phyloP scores from a whole-genome alignment of 73 alveolate species.

The Diophrys appendiculata region DNA sequence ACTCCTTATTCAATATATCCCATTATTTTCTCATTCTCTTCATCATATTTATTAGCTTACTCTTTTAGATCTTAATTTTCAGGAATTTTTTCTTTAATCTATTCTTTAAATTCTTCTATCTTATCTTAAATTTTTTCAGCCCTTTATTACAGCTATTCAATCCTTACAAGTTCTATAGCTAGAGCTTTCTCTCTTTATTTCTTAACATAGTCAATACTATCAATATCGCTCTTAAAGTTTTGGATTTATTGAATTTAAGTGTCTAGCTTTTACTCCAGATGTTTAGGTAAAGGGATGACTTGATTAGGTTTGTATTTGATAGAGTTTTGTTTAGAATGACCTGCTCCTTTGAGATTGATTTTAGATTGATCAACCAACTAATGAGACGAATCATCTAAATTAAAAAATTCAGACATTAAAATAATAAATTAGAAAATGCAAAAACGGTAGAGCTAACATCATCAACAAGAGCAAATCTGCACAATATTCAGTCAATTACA shows the following conservation, averaged over 20 bases:
- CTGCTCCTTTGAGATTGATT: too few relatives aligned
- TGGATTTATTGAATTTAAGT: slow-evolving; percentile 1
- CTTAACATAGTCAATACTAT: too few relatives aligned
- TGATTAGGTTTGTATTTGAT: too few relatives aligned
- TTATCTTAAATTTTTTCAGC: not conserved
- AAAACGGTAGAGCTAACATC: too few relatives aligned
- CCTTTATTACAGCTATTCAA: not conserved
- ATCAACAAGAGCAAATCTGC: too few relatives aligned
- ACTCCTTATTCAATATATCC: not conserved
- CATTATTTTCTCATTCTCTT: not conserved
- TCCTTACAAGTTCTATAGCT: not conserved
- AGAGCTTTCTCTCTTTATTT: slow-evolving; percentile 8
- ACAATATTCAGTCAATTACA: too few relatives aligned
- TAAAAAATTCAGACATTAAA: too few relatives aligned
- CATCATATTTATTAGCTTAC: not conserved
- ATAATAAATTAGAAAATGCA: too few relatives aligned
- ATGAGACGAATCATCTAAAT: too few relatives aligned
- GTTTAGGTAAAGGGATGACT: too few relatives aligned
- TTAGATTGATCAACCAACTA: too few relatives aligned
- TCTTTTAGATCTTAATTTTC: not conserved
- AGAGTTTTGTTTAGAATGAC: too few relatives aligned
- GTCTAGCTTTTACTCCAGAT: slow-evolving; percentile 12
- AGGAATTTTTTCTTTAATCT: not conserved
- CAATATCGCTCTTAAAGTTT: slow-evolving; percentile 12
- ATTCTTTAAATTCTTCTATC: not conserved